Evolutionary conservation across 2,329 filamentous ascomycete genomes (phyloP).

Genomic region (Fusarium ambrosium): DNA sequence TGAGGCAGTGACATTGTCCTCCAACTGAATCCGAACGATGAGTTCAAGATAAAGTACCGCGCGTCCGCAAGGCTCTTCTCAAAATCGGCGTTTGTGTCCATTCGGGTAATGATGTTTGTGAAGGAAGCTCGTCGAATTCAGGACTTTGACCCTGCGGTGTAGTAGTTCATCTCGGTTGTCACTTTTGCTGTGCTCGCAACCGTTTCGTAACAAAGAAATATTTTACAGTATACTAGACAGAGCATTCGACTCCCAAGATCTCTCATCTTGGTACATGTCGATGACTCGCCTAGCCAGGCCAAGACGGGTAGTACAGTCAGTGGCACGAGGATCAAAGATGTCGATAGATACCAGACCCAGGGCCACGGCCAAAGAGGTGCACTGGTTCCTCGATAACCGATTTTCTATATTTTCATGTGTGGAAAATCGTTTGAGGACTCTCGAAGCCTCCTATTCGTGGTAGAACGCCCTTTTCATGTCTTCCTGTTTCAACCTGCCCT

Average conservation of each 20-base stretch:
- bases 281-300: not conserved
- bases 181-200: not conserved
- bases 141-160: not conserved
- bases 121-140: not conserved
- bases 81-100: not conserved
- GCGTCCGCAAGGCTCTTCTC: not conserved
- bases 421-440: not conserved
- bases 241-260: not conserved
- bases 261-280: not conserved
- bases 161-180: not conserved
- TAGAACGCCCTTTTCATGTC: not conserved
- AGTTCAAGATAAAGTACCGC: not conserved
- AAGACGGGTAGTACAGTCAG: not conserved
- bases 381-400: not conserved
- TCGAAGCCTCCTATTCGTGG: not conserved
- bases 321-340: not conserved
- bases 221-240: not conserved
- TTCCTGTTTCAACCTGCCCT: not conserved
- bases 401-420: not conserved
- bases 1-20: not conserved
- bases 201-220: not conserved
- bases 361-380: not conserved
- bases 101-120: not conserved
- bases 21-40: not conserved
- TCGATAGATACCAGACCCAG: not conserved